phyloP scores from a whole-genome alignment of 345 rosid species.

The Eucalyptus sp. region DNA sequence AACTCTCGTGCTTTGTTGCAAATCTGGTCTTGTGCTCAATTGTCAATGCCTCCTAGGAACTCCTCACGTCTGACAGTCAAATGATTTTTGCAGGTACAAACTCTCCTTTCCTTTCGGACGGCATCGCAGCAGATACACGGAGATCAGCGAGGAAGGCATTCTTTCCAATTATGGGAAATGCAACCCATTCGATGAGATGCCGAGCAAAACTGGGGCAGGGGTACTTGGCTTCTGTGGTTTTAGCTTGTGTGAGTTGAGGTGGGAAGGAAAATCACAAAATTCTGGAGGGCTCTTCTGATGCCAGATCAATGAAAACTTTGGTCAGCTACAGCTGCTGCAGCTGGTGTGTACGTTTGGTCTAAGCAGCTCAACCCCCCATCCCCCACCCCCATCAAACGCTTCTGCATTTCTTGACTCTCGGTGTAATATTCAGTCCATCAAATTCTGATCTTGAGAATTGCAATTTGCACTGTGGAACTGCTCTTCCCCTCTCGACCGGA shows the following conservation, averaged over 20 bases:
- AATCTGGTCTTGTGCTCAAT: background rate
- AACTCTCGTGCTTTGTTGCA: background rate
- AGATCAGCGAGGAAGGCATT: background rate
- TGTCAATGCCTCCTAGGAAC: background rate
- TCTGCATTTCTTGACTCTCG: background rate
- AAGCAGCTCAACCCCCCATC: background rate
- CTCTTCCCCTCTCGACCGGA: background rate
- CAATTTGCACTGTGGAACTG: background rate
- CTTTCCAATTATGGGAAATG: background rate
- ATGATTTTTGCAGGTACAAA: background rate
- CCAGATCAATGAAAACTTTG: background rate
- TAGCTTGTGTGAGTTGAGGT: background rate
- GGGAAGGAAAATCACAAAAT: background rate
- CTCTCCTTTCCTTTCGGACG: background rate
- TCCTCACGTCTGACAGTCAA: background rate
- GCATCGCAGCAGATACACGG: background rate
- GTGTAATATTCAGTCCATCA: background rate
- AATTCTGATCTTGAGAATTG: background rate
- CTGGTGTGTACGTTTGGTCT: background rate
- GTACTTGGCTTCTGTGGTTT: background rate
- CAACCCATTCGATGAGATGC: background rate
- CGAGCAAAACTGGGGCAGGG: background rate
- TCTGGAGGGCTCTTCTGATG: background rate
- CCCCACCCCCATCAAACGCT: background rate
- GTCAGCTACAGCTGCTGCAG: background rate